Evolutionary conservation across 83 land plant species (phyloP).

Genomic region (Diphasiastrum complanatum): DNA sequence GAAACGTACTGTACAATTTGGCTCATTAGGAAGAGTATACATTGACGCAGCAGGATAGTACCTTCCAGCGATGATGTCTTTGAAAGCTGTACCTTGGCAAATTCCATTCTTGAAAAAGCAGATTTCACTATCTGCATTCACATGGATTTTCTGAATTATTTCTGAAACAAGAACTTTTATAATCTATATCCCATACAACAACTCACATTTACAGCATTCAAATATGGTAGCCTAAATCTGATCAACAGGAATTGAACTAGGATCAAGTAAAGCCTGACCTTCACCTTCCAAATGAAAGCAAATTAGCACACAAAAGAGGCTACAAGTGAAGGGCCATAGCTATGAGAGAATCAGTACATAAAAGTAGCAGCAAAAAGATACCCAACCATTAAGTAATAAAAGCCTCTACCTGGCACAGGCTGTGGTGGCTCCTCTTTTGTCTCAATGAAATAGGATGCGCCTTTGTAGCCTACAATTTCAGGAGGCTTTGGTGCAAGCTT

Average conservation of each 20-base stretch:
- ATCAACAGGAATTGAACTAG: no score
- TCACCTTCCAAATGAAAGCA: no score
- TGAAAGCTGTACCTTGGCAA: conserved; percentile 85
- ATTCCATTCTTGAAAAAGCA: conserved; percentile 80
- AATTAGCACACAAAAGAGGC: no score
- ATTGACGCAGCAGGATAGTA: conserved; percentile 98
- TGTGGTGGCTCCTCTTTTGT: conserved; percentile 11
- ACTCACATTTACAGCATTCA: background rate
- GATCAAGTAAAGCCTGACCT: no score
- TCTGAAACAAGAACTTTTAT: background rate
- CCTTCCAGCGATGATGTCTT: conserved; percentile 66
- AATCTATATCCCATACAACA: background rate
- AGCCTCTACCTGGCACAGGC: conserved; percentile 22
- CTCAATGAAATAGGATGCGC: conserved; percentile 6
- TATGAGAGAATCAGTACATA: background rate
- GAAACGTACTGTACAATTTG: conserved; percentile 72
- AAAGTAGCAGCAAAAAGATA: background rate
- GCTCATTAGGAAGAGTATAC: conserved; percentile 82
- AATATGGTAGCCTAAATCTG: background rate
- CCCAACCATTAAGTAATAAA: background rate
- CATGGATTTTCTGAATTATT: no score
- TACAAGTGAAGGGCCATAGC: background rate
- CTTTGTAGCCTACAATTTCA: conserved; percentile 7
- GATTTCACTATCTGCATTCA: conserved; percentile 79
- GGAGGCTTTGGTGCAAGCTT: conserved; percentile 18